Percentiles rank a stretch among this genome's conserved stretches.
phyloP scores from a whole-genome alignment of 2,329 filamentous ascomycete species.

The Tolypocladium endophyticum region DNA sequence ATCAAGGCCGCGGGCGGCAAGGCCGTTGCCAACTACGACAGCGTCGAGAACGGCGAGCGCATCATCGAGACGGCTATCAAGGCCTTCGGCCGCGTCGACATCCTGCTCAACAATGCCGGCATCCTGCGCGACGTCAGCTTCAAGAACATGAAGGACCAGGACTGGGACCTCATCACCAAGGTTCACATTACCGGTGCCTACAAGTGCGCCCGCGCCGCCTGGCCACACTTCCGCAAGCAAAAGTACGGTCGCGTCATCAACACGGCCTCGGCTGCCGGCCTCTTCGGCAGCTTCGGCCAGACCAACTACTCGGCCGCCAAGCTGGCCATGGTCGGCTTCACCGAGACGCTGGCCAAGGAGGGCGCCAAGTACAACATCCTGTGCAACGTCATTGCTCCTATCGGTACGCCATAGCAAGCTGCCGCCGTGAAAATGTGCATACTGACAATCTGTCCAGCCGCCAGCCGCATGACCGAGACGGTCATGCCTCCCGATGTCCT shows the following conservation, averaged over 20 bases:
- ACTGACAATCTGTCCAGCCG: conserved; percentile 39
- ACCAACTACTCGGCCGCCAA: conserved; percentile 97
- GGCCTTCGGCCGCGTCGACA: conserved; percentile 75
- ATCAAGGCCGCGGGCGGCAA: conserved; percentile 85
- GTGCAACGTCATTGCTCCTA: conserved; percentile 87
- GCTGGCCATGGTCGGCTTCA: conserved; percentile 90
- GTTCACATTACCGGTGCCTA: conserved; percentile 91
- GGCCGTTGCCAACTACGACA: conserved; percentile 95
- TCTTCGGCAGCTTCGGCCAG: conserved; percentile 94
- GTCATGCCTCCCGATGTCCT: conserved; percentile 92
- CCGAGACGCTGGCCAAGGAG: conserved; percentile 95
- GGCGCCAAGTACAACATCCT: conserved; percentile 97
- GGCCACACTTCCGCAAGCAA: conserved; percentile 97
- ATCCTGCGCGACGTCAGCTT: conserved; percentile 93
- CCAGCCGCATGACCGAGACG: conserved; percentile 90
- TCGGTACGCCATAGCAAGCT: conserved; percentile 30
- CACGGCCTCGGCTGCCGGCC: conserved; percentile 88
- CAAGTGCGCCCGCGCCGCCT: conserved; percentile 89
- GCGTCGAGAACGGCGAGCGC: conserved; percentile 82
- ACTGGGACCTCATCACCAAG: conserved; percentile 91
- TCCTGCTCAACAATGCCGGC: conserved; percentile 96
- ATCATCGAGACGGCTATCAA: conserved; percentile 87
- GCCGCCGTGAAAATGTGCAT: not conserved
- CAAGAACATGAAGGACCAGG: conserved; percentile 95
- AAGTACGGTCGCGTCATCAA: conserved; percentile 97